phyloP scores from a whole-genome alignment of 2,329 filamentous ascomycete species.

The Aspergillus eucalypticola region DNA sequence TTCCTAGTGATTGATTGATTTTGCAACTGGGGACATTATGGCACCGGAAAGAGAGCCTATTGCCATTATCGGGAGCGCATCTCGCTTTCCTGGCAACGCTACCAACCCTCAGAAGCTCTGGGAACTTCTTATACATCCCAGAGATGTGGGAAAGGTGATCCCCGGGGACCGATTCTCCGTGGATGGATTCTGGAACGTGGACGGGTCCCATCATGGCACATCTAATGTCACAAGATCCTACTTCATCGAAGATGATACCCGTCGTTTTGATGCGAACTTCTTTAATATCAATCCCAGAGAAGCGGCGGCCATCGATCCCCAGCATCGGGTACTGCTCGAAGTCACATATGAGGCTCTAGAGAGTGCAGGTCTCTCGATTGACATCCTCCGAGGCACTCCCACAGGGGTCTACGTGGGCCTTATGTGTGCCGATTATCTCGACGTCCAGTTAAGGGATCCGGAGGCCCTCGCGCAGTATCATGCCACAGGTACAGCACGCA shows the following conservation, averaged over 20 bases:
- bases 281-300: slow-evolving; percentile 11
- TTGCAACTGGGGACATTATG: not conserved
- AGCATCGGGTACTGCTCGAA: slow-evolving; percentile 12
- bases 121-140: slow-evolving; percentile 9
- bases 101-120: slow-evolving; percentile 9
- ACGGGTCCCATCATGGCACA: slow-evolving; percentile 7
- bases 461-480: slow-evolving; percentile 1
- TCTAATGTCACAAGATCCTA: not conserved
- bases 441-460: slow-evolving; percentile 2
- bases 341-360: slow-evolving; percentile 10
- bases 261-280: slow-evolving; percentile 8
- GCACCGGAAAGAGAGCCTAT: slow-evolving; percentile 7
- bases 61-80: slow-evolving; percentile 14
- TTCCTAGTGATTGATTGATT: no score
- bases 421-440: slow-evolving; percentile 9
- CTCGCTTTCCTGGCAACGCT: slow-evolving; percentile 12
- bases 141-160: not conserved
- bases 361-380: slow-evolving; percentile 5
- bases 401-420: slow-evolving; percentile 9
- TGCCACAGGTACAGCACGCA: slow-evolving; percentile 26
- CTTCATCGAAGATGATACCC: slow-evolving; percentile 7
- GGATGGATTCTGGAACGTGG: slow-evolving; percentile 3
- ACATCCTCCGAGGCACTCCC: not conserved
- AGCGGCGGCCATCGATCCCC: slow-evolving; percentile 15
- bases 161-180: slow-evolving; percentile 4